Evolutionary conservation across 108 stramenopile species (phyloP).

Genomic region (Fistulifera pelliculosa): DNA sequence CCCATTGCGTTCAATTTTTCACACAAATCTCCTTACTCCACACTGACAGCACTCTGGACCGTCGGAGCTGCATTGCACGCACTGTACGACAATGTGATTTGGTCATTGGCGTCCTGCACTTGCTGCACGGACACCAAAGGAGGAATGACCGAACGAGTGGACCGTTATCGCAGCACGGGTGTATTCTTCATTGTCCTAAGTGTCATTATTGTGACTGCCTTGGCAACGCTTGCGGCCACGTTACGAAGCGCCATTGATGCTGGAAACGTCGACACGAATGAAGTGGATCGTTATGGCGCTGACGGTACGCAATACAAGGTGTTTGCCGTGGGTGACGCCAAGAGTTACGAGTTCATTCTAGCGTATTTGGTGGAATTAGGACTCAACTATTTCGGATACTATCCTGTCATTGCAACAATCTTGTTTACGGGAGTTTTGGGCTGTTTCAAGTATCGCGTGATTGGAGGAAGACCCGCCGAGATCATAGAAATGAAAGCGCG

Average conservation of each 20-base stretch:
- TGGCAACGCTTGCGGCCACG: slow-evolving; percentile 39
- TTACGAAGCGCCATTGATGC: slow-evolving; percentile 34
- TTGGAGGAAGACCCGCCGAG: background rate
- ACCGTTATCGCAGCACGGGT: slow-evolving; percentile 14
- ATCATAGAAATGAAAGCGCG: slow-evolving; percentile 1
- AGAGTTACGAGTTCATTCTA: slow-evolving; percentile 49
- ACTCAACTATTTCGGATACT: slow-evolving; percentile 52
- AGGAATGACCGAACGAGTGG: background rate
- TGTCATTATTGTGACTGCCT: slow-evolving; percentile 23
- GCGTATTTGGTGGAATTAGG: slow-evolving; percentile 58
- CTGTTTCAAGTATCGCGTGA: slow-evolving; percentile 1
- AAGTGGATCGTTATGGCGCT: slow-evolving; percentile 3
- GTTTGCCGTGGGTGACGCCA: slow-evolving; percentile 13
- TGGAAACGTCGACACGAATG: slow-evolving; percentile 4
- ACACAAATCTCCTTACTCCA: no score
- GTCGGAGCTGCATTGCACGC: slow-evolving; percentile 57
- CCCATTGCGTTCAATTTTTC: no score
- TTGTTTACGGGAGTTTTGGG: slow-evolving; percentile 51
- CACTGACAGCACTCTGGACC: slow-evolving; percentile 46
- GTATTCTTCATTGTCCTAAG: slow-evolving; percentile 22
- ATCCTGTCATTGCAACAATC: slow-evolving; percentile 50
- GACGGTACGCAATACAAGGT: slow-evolving; percentile 8
- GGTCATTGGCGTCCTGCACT: slow-evolving; percentile 71
- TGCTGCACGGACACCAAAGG: slow-evolving; percentile 29
- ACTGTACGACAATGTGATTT: slow-evolving; percentile 53